phyloP scores from a whole-genome alignment of 2,329 filamentous ascomycete species.

The Xylariaceae sp. region DNA sequence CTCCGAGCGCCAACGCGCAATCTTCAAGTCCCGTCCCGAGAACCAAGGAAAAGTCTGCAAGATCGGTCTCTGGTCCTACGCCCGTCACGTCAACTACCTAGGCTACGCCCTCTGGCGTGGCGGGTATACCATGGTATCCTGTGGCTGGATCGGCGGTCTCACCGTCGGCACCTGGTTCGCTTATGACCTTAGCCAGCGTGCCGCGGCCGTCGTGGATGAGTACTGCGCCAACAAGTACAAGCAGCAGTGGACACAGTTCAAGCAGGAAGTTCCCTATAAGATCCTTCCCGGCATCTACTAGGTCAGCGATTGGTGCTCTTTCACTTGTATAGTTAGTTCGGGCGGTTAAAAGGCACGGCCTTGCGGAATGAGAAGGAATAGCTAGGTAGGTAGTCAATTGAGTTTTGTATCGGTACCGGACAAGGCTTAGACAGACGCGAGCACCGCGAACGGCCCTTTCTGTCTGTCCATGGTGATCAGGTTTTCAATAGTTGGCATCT shows the following conservation, averaged over 20 bases:
- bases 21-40: slow-evolving; percentile 35
- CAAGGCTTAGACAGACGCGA: background rate
- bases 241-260: slow-evolving; percentile 37
- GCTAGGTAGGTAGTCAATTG: background rate
- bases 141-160: slow-evolving; percentile 34
- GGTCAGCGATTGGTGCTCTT: background rate
- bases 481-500: background rate
- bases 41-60: slow-evolving; percentile 37
- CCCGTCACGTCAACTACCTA: slow-evolving; percentile 38
- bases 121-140: slow-evolving; percentile 32
- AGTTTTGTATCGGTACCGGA: background rate
- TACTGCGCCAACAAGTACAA: slow-evolving; percentile 36
- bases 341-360: background rate
- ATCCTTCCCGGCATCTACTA: slow-evolving; percentile 37
- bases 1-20: slow-evolving; percentile 50
- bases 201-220: slow-evolving; percentile 32
- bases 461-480: background rate
- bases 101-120: slow-evolving; percentile 33
- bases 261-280: slow-evolving; percentile 34
- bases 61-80: slow-evolving; percentile 35
- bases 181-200: slow-evolving; percentile 30
- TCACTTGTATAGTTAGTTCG: background rate
- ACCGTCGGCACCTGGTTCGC: slow-evolving; percentile 29
- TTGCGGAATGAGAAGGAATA: background rate
- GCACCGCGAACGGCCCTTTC: background rate